Evolutionary conservation across 2,329 filamentous ascomycete species (phyloP).

Genomic region (Arthrobotrys musiformis): DNA sequence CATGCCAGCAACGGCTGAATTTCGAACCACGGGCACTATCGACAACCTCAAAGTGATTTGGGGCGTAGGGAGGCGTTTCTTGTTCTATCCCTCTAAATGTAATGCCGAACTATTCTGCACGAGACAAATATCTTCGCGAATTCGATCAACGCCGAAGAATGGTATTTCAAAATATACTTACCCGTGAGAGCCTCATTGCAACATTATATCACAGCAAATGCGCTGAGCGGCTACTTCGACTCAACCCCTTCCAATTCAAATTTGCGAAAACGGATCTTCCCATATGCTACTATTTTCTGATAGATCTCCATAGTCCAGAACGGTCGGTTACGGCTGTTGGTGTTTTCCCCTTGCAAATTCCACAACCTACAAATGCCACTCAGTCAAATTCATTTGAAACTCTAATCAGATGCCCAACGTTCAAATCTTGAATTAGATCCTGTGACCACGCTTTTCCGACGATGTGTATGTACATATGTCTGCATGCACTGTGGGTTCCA

Average conservation of each 20-base stretch:
- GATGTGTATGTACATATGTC: no score
- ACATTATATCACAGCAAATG: constrained; percentile 19
- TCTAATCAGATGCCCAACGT: constrained; percentile 19
- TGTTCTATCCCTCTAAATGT: background rate
- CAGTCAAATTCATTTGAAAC: constrained; percentile 1
- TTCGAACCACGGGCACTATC: constrained; percentile 21
- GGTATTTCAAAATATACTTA: background rate
- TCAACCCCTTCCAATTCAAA: constrained; percentile 35
- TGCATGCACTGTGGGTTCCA: constrained; percentile 21
- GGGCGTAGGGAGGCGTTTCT: constrained; percentile 34
- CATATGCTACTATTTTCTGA: background rate
- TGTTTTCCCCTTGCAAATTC: constrained; percentile 26
- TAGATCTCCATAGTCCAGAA: constrained; percentile 32
- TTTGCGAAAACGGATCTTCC: constrained; percentile 5
- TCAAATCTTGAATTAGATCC: background rate
- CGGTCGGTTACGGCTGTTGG: constrained; percentile 5
- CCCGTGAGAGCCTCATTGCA: constrained; percentile 17
- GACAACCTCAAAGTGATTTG: constrained; percentile 7
- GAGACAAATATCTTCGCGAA: constrained; percentile 5
- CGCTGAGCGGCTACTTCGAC: constrained; percentile 20
- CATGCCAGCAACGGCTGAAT: constrained; percentile 48
- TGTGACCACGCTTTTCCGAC: constrained; percentile 7
- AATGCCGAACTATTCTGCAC: constrained; percentile 6
- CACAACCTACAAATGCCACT: background rate
- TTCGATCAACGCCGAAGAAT: constrained; percentile 10